Evolutionary conservation across 2,329 filamentous ascomycete genomes (phyloP).

Genomic region (Fusarium liriodendri): DNA sequence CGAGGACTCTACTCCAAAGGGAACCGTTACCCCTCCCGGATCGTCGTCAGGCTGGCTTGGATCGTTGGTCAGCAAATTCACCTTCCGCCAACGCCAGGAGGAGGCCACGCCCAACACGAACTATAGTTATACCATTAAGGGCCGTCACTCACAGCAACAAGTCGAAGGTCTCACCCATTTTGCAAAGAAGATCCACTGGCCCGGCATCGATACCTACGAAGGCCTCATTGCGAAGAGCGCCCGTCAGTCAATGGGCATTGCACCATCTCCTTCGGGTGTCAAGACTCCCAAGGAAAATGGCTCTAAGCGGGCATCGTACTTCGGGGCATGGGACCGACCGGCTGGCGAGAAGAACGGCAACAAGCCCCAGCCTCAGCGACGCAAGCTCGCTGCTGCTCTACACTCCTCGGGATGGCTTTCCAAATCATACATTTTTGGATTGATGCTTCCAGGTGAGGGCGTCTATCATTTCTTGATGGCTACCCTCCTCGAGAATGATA

Average conservation of each 20-base stretch:
- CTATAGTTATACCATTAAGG: conserved; percentile 62
- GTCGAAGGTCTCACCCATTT: conserved; percentile 72
- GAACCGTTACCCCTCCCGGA: conserved; percentile 21
- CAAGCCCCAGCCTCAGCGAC: conserved; percentile 56
- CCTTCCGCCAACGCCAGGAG: conserved; percentile 54
- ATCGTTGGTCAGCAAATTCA: conserved; percentile 66
- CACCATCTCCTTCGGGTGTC: conserved; percentile 48
- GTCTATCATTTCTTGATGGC: conserved; percentile 74
- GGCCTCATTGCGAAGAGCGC: conserved; percentile 61
- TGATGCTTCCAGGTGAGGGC: conserved; percentile 73
- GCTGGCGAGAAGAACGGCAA: conserved; percentile 41
- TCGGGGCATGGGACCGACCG: conserved; percentile 54
- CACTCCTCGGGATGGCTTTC: conserved; percentile 74
- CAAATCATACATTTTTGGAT: conserved; percentile 73
- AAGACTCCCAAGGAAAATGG: conserved; percentile 50
- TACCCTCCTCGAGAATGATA: conserved; percentile 72
- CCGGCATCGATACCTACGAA: conserved; percentile 65
- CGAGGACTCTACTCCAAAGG: conserved; percentile 40
- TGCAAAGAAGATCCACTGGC: conserved; percentile 72
- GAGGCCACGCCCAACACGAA: conserved; percentile 48
- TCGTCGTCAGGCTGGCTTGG: conserved; percentile 61
- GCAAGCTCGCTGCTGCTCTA: conserved; percentile 67
- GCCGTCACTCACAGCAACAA: conserved; percentile 68
- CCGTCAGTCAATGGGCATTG: conserved; percentile 51
- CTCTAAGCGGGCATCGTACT: conserved; percentile 59